Percentiles rank a stretch among this genome's conserved stretches.
Conservation (phyloP, 2,329 filamentous ascomycete species). For the Acrocalymma vagum region DNA sequence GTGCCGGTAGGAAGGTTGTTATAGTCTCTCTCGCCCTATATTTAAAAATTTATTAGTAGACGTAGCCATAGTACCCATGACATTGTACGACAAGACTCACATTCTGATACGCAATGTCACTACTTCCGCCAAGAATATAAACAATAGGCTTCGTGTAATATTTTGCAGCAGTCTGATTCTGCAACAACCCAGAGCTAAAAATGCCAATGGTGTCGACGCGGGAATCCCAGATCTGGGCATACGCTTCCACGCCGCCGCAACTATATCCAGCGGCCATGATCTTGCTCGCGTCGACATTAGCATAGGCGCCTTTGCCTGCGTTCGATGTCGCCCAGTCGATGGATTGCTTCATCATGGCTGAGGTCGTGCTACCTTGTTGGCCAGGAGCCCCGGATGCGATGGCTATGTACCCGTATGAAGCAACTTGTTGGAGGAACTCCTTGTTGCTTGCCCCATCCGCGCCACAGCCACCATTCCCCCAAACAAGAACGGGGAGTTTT, state of each 20-base stretch:
- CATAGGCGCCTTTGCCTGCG: constrained; percentile 23
- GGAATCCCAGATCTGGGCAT: constrained; percentile 19
- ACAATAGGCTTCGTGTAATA: constrained; percentile 22
- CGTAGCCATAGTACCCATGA: background rate
- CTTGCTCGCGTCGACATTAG: constrained; percentile 25
- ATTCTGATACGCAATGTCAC: constrained; percentile 27
- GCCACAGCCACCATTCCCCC: constrained; percentile 34
- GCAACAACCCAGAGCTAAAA: constrained; percentile 22
- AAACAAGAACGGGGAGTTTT: constrained; percentile 29
- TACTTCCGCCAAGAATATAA: constrained; percentile 20
- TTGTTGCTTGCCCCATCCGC: constrained; percentile 20
- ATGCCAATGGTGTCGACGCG: constrained; percentile 23
- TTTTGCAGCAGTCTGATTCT: constrained; percentile 14
- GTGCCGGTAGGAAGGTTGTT: constrained; percentile 15
- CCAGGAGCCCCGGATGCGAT: constrained; percentile 25
- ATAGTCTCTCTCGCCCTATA: constrained; percentile 27
- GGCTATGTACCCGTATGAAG: constrained; percentile 27
- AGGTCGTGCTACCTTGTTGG: constrained; percentile 13
- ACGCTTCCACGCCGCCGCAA: constrained; percentile 26
- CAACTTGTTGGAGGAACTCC: constrained; percentile 24
- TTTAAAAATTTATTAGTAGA: background rate
- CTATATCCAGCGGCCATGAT: constrained; percentile 23
- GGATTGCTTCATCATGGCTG: constrained; percentile 14
- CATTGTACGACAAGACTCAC: constrained; percentile 14
- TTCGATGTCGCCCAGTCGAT: constrained; percentile 22